Evolutionary conservation across 2,329 filamentous ascomycete genomes (phyloP), one percentile per base, ranked within the genome.

Genomic region (Ilyonectria robusta): DNA sequence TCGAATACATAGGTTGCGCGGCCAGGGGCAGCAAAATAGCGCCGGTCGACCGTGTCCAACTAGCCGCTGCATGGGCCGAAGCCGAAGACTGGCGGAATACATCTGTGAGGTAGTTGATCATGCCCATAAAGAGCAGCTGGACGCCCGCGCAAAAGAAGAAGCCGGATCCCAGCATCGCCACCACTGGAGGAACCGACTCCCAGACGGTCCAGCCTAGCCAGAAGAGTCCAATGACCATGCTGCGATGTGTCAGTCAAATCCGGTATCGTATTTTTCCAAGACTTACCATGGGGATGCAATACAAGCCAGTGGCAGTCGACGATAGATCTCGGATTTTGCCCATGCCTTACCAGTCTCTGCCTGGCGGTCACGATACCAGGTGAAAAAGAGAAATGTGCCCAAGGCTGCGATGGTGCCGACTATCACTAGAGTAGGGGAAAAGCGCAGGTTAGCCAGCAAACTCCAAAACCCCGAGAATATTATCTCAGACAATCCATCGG

Each of bases 201-300:
- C 81, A 84, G 57, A 87, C 85, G 1, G 88, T 88, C 88, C 88
- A 90, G 0, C 87, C 87, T 64, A 89, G 87, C 86, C 86, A 88
- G 76, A 89, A 88, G 5, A 89, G 80, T 17, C 86, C 85, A 47
- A 88, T 76, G 0, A 89, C 88, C 44, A 91, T 81, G n/a, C 79
- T 59, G 19, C n/a, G 10, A 81, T 83, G 35, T 35, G 33, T 60
- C 48, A 63, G 59, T 47, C 21, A 17, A 42, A 17, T 42, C 15
- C n/a, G 8, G 15, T n/a, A 17, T 37, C 7, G 21, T 42, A 3
- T 11, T 35, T 44, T 50, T 5, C 23, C 23, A 47, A 77, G 55
- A 85, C 86, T 44, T 85, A 85, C 78, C 90, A 88, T 0, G 89
- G 89, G n/a, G 89, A 85, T 9, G 88, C 88, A 65, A 89, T 87